Evolutionary conservation across 768 basidiomycete species (phyloP), one percentile per base, ranked within the genome.

Genomic region (Hebeloma cylindrosporum): DNA sequence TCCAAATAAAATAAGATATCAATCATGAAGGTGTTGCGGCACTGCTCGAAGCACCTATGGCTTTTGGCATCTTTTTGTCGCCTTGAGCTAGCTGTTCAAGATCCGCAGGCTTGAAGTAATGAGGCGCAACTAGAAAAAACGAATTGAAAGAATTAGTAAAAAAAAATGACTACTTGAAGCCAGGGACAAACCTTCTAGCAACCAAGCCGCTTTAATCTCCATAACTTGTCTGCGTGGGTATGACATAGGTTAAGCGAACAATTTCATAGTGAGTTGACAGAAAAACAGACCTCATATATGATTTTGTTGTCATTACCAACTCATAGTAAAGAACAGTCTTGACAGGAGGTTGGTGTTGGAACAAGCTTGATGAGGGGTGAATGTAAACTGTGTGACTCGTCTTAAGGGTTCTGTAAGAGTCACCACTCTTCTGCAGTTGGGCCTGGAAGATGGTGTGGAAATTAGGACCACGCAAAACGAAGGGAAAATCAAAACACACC

Each of bases 201-300:
- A 64, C 96, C 96, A 98, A 18, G 81, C 62, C 3, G 95, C 90
- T 62, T 98, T 97, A 61, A 98, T 97, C 58, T 98, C 96, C 93
- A 98, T 97, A 28, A 93, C 78, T 74, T 97, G 94, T 50, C 90
- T 85, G 52, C 30, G 47, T 26, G 33, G 9, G 18, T n/a, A n/a
- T n/a, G 32, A 44, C 38, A 11, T 20, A 32, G 16, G 18, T 9
- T 54, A 3, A 50, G 43, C 28, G 42, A 14, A 26, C 33, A 18
- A 18, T 9, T 36, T 14, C 2, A 27, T 14, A 23, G 9, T 1
- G 22, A 22, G 16, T 11, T 8, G 40, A 22, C 50, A 29, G 43
- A 29, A 14, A 49, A 8, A 66, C 75, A 9, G 38, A 82, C 76
- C 91, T 77, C 80, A 97, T 88, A 60, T 96, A 99, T 23, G 96